Conservation (phyloP, 768 basidiomycete species). For the Podaxis mareebaensis region DNA sequence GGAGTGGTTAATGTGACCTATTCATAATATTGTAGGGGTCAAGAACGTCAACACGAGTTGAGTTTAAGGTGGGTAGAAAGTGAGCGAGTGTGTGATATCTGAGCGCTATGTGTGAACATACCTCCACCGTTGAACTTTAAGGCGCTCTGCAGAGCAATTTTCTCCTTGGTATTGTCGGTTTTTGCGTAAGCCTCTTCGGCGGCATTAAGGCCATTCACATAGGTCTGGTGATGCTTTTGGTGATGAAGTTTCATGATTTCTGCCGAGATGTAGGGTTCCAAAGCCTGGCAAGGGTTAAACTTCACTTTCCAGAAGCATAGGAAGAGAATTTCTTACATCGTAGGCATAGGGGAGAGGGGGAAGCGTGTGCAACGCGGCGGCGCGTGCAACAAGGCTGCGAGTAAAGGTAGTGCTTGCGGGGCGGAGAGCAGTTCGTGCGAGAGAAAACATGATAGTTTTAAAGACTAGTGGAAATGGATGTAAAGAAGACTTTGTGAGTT, state of each 20-base stretch:
- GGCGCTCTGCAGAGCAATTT: constrained; percentile 86
- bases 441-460: constrained; percentile 5
- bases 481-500: neutral
- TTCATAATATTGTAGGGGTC: constrained; percentile 8
- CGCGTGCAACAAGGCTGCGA: constrained; percentile 8
- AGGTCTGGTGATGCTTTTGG: constrained; percentile 93
- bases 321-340: constrained; percentile 36
- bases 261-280: constrained; percentile 90
- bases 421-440: constrained; percentile 10
- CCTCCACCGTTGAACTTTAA: constrained; percentile 98
- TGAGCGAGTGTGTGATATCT: neutral
- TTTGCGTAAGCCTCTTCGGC: constrained; percentile 79
- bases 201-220: constrained; percentile 89
- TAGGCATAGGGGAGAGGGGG: constrained; percentile 79
- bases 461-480: neutral
- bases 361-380: constrained; percentile 44
- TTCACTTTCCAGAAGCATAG: neutral
- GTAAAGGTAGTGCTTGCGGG: neutral
- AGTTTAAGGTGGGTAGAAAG: neutral
- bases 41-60: neutral
- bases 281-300: constrained; percentile 38
- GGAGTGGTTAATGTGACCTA: constrained; percentile 92
- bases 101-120: constrained; percentile 32
- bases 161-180: constrained; percentile 68
- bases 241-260: constrained; percentile 97